phyloP scores from a whole-genome alignment of 352 stramenopile species.

The Thraustochytrium striatum region DNA sequence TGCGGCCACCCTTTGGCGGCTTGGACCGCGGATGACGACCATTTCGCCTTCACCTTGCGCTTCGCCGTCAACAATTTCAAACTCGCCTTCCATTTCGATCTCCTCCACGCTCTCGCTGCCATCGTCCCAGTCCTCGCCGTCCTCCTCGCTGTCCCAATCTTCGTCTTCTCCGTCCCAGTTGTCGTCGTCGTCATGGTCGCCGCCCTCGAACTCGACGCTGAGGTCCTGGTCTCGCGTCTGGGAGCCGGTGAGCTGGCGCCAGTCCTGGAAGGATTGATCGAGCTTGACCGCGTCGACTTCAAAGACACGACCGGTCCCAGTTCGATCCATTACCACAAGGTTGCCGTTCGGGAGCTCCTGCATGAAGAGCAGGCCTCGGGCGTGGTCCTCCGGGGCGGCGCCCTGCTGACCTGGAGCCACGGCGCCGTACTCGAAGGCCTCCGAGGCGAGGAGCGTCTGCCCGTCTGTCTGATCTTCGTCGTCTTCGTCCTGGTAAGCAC shows the following conservation, averaged over 20 bases:
- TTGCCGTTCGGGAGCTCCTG: background rate
- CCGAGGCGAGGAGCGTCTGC: background rate
- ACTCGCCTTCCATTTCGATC: constrained; percentile 45
- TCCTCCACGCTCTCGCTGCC: constrained; percentile 7
- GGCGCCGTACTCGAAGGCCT: background rate
- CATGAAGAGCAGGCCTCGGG: background rate
- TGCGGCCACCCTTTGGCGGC: background rate
- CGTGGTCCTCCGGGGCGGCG: background rate
- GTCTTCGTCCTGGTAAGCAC: constrained; percentile 7
- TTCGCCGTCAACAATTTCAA: constrained; percentile 35
- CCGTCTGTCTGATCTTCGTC: background rate
- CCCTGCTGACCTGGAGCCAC: background rate
- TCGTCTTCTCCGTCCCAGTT: background rate
- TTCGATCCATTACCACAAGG: constrained; percentile 23
- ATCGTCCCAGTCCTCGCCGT: background rate
- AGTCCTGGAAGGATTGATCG: constrained; percentile 24
- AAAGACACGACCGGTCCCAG: constrained; percentile 4
- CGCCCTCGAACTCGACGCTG: constrained; percentile 19
- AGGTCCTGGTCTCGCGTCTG: constrained; percentile 20
- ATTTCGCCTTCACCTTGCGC: constrained; percentile 24
- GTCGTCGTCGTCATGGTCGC: constrained; percentile 2
- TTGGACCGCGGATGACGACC: constrained; percentile 10
- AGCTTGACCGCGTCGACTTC: constrained; percentile 10
- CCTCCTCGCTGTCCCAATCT: background rate
- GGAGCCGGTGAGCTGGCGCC: constrained; percentile 13